A percentile compares a stretch with the other conserved stretches of the same genome.
Conservation (phyloP, 352 stramenopile species). For the Phytopythium montanum region DNA sequence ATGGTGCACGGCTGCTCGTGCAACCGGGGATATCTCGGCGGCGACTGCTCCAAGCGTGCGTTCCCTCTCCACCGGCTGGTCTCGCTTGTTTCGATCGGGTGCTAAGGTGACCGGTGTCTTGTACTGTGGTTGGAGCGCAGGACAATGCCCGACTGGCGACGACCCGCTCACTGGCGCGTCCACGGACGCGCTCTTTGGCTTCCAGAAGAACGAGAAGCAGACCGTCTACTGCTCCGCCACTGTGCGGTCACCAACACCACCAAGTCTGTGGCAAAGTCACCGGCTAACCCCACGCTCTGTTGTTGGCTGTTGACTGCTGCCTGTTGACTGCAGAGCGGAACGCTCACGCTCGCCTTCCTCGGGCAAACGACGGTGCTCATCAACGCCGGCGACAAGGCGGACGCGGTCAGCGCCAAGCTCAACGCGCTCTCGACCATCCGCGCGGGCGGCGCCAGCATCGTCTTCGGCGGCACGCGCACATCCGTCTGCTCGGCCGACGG, state of each 20-base stretch:
- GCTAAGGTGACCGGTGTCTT: too few species aligned
- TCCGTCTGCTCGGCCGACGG: conserved; percentile 61
- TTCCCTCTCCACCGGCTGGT: background rate
- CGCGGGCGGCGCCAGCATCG: conserved; percentile 31
- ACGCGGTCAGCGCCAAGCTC: conserved; percentile 59
- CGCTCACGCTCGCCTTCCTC: conserved; percentile 62
- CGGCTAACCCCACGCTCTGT: too few species aligned
- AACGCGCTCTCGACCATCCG: conserved; percentile 64
- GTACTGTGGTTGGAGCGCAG: conserved; percentile 12
- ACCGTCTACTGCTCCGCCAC: conserved; percentile 62
- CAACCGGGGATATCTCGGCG: conserved; percentile 74
- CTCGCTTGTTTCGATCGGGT: background rate
- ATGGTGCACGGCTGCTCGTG: conserved; percentile 90
- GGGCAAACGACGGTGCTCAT: conserved; percentile 68
- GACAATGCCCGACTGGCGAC: conserved; percentile 49
- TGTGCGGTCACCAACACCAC: conserved; percentile 17
- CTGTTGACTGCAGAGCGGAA: conserved; percentile 44
- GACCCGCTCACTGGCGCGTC: conserved; percentile 67
- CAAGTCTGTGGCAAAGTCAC: background rate
- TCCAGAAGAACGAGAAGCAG: conserved; percentile 84
- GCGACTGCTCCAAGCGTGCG: conserved; percentile 82
- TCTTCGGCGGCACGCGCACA: conserved; percentile 53
- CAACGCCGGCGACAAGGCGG: conserved; percentile 50
- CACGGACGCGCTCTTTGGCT: conserved; percentile 58
- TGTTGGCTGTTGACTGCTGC: background rate